phyloP scores from a whole-genome alignment of 176 grass and related monocot species.

The Oryza nivara region DNA sequence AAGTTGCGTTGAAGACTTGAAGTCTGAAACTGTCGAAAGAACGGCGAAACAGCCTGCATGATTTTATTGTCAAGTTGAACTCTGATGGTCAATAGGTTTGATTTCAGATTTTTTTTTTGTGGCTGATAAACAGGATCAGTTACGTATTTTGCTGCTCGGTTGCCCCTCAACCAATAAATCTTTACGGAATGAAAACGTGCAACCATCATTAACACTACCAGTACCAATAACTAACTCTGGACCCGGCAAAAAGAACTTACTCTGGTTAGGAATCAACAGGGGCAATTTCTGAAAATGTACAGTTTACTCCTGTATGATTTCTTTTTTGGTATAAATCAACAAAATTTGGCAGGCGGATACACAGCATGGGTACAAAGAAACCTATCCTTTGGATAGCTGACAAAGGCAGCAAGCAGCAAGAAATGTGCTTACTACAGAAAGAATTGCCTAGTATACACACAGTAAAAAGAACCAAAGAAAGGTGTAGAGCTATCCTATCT shows the following conservation, averaged over 20 bases:
- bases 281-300: slow-evolving; percentile 40
- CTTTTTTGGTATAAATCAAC: slow-evolving; percentile 55
- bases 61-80: neutral
- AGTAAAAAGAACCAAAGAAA: slow-evolving; percentile 59
- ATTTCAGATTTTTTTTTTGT: neutral
- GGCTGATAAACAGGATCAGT: neutral
- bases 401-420: slow-evolving; percentile 53
- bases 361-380: slow-evolving; percentile 60
- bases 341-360: slow-evolving; percentile 65
- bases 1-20: neutral
- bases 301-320: slow-evolving; percentile 53
- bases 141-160: neutral
- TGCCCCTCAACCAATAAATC: neutral
- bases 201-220: neutral
- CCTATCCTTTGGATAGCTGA: slow-evolving; percentile 82
- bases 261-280: neutral
- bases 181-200: neutral
- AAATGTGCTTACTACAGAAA: slow-evolving; percentile 63
- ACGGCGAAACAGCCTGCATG: neutral
- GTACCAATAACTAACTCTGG: too few species aligned
- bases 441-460: slow-evolving; percentile 81
- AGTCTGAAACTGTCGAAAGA: neutral
- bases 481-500: slow-evolving; percentile 43
- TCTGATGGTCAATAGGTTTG: neutral
- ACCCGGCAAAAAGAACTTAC: too few species aligned